These are phyloP conservation scores for Suillus fuscotomentosus DNA, from an alignment of 768 basidiomycete genomes.

Conservation along the genomic window DNA sequence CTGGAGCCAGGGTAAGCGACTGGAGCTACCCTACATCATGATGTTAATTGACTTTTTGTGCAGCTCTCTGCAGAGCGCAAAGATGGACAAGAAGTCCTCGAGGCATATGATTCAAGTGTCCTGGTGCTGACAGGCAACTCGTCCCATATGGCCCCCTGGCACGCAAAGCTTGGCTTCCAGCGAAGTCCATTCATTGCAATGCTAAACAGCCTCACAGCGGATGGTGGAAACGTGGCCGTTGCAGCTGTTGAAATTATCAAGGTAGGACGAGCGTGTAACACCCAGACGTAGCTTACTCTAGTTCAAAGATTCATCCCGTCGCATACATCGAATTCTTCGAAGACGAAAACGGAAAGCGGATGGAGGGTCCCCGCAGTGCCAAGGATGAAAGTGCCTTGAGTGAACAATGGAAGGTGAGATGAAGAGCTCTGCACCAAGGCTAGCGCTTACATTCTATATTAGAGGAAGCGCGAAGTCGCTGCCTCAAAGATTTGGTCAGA, in stretches of 20 bases:
- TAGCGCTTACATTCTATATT: conserved; percentile 5
- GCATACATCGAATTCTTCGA: conserved; percentile 75
- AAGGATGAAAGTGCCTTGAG: conserved; percentile 62
- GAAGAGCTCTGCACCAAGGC: background rate
- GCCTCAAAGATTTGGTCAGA: conserved; percentile 55
- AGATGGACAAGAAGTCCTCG: conserved; percentile 80
- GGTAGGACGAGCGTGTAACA: conserved; percentile 30
- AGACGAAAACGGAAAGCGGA: conserved; percentile 43
- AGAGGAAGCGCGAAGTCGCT: conserved; percentile 62
- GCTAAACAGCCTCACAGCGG: conserved; percentile 71
- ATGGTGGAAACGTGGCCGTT: conserved; percentile 76
- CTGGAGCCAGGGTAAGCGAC: conserved; percentile 69
- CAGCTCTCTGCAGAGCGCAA: conserved; percentile 70
- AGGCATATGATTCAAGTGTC: conserved; percentile 67
- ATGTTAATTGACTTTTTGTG: background rate
- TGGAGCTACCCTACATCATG: conserved; percentile 5
- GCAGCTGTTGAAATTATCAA: conserved; percentile 75
- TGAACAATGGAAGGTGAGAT: conserved; percentile 70
- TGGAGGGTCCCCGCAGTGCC: conserved; percentile 65
- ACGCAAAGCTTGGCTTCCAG: conserved; percentile 82
- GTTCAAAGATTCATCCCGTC: conserved; percentile 59
- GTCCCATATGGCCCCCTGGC: conserved; percentile 84
- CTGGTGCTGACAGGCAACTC: conserved; percentile 82
- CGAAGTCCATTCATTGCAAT: conserved; percentile 66
- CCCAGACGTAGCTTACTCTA: conserved; percentile 1